Evolutionary conservation across 2,329 filamentous ascomycete species (phyloP).

Genomic region (Trichoderma hamatum): DNA sequence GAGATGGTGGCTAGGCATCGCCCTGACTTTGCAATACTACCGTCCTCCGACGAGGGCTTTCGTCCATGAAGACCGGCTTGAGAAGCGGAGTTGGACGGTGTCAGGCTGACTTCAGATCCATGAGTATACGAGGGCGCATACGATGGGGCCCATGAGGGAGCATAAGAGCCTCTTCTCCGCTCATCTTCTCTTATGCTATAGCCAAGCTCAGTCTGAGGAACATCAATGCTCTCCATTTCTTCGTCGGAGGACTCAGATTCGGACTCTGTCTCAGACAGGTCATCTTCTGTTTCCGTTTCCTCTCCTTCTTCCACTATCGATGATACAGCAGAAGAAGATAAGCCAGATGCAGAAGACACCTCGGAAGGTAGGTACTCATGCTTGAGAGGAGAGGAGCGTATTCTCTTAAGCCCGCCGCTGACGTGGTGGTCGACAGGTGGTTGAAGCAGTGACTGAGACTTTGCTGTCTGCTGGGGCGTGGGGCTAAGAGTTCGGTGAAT

Average conservation of each 20-base stretch:
- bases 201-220: conserved; percentile 61
- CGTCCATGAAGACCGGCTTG: conserved; percentile 65
- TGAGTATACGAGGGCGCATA: conserved; percentile 48
- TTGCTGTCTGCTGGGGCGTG: conserved; percentile 41
- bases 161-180: conserved; percentile 17
- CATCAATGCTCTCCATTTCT: conserved; percentile 62
- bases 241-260: conserved; percentile 51
- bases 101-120: conserved; percentile 63
- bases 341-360: conserved; percentile 52
- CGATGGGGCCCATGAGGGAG: conserved; percentile 41
- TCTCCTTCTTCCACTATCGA: conserved; percentile 21
- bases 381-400: conserved; percentile 90
- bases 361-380: conserved; percentile 94
- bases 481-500: conserved; percentile 52
- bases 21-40: conserved; percentile 37
- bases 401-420: conserved; percentile 59
- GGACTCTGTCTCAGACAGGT: conserved; percentile 1
- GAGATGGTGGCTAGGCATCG: conserved; percentile 60
- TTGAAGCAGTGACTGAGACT: conserved; percentile 32
- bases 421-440: conserved; percentile 46
- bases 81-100: conserved; percentile 80
- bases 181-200: conserved; percentile 55
- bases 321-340: conserved; percentile 23
- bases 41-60: conserved; percentile 43
- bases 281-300: conserved; percentile 15